These are phyloP conservation scores for Pleurotus djamor DNA, from an alignment of 768 basidiomycete genomes.

Conservation along the genomic window DNA sequence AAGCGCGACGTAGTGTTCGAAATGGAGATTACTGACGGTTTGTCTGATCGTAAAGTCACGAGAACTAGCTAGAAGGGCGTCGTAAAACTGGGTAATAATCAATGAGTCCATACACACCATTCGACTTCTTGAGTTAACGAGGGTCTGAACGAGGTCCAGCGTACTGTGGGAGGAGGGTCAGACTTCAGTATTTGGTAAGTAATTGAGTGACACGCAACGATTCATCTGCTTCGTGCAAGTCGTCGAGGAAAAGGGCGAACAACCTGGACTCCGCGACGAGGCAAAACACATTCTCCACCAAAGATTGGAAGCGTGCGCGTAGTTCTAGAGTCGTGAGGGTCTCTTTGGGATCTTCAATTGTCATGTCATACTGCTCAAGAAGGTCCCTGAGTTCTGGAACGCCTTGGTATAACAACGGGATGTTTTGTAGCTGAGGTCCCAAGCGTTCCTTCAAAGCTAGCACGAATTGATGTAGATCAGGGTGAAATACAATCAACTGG, in stretches of 20 bases:
- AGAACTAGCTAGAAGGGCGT: constrained; percentile 50
- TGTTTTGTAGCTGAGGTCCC: constrained; percentile 69
- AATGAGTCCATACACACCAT: constrained; percentile 40
- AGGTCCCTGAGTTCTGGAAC: constrained; percentile 69
- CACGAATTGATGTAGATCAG: constrained; percentile 68
- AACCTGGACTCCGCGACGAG: constrained; percentile 69
- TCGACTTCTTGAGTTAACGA: constrained; percentile 62
- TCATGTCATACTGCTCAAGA: constrained; percentile 51
- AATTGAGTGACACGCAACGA: constrained; percentile 35
- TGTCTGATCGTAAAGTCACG: constrained; percentile 58
- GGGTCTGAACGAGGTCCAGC: constrained; percentile 60
- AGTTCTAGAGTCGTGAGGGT: constrained; percentile 56
- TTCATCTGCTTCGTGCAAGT: constrained; percentile 73
- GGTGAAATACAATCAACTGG: constrained; percentile 73
- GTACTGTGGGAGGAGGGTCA: constrained; percentile 36
- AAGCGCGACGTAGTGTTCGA: background rate
- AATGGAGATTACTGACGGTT: constrained; percentile 34
- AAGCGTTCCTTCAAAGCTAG: constrained; percentile 53
- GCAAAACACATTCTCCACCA: constrained; percentile 68
- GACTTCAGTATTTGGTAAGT: background rate
- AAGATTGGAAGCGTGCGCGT: constrained; percentile 65
- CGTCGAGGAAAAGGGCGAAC: constrained; percentile 71
- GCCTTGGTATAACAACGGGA: constrained; percentile 69
- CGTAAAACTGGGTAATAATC: constrained; percentile 6
- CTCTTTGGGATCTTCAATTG: constrained; percentile 49